Conservation (phyloP, 495 filamentous ascomycete species). For the Staphylotrichum longicolle region DNA sequence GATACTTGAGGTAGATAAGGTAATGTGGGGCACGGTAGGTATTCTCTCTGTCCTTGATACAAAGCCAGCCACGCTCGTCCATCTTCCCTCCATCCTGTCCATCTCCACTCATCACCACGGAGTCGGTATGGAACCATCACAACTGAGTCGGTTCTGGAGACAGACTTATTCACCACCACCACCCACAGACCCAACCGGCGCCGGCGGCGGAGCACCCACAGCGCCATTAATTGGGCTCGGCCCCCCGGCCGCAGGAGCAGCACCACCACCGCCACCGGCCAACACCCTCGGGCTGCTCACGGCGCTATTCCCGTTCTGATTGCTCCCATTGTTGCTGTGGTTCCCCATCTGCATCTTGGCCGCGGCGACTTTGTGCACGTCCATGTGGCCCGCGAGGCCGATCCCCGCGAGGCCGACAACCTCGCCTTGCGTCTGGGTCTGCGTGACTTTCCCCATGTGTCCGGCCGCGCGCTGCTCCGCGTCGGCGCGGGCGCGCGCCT, state of each 20-base stretch:
- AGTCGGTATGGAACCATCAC: too few relatives aligned
- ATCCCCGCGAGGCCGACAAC: slow-evolving; percentile 39
- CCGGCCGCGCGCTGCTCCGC: slow-evolving; percentile 39
- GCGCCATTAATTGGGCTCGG: slow-evolving; percentile 25
- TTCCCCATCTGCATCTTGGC: slow-evolving; percentile 37
- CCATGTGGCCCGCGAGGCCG: slow-evolving; percentile 37
- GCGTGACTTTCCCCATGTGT: slow-evolving; percentile 35
- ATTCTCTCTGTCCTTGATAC: too few relatives aligned
- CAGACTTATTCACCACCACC: too few relatives aligned
- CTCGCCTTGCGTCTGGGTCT: slow-evolving; percentile 24
- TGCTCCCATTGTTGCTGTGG: background rate
- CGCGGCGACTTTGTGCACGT: slow-evolving; percentile 38
- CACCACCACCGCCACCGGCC: background rate
- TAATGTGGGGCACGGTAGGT: too few relatives aligned
- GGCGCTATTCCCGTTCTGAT: background rate
- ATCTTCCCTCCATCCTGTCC: too few relatives aligned
- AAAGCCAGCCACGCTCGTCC: too few relatives aligned
- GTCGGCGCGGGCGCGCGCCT: slow-evolving; percentile 45
- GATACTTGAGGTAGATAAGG: too few relatives aligned
- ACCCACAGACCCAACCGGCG: too few relatives aligned
- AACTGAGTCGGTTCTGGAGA: too few relatives aligned
- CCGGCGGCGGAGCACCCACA: background rate
- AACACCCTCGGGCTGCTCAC: slow-evolving; percentile 7
- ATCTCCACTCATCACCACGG: too few relatives aligned
- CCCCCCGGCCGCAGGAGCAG: slow-evolving; percentile 16